Evolutionary conservation across 495 filamentous ascomycete genomes (phyloP).

Genomic region (Talaromyces wortmannii): DNA sequence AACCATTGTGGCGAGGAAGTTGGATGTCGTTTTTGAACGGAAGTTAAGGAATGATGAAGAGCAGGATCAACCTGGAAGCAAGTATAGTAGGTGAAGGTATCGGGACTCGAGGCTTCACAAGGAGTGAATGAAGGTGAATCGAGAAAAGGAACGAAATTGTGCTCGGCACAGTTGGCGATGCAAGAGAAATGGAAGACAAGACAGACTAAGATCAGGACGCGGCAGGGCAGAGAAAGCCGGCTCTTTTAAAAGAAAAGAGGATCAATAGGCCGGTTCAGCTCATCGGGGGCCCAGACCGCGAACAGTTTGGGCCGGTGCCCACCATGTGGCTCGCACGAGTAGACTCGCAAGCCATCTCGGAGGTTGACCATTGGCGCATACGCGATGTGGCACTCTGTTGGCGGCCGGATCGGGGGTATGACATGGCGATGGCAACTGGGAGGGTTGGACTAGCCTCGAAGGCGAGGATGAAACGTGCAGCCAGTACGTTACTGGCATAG

Average conservation of each 20-base stretch:
- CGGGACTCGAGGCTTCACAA: background rate
- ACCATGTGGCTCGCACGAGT: no score
- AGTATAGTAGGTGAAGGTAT: background rate
- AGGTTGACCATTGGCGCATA: no score
- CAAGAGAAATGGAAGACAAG: background rate
- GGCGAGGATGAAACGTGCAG: no score
- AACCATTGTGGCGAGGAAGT: background rate
- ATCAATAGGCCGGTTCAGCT: background rate
- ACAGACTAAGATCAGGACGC: background rate
- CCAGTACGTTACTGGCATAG: no score
- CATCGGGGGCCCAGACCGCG: background rate
- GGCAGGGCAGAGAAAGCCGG: background rate
- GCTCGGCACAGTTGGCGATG: background rate
- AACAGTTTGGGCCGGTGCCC: no score
- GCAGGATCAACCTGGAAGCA: conserved; percentile 4
- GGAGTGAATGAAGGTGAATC: background rate
- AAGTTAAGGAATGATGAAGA: background rate
- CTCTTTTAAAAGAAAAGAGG: background rate
- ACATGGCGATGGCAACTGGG: no score
- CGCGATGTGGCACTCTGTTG: no score
- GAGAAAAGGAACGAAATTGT: conserved; percentile 1
- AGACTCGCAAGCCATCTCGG: no score
- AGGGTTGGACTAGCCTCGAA: no score
- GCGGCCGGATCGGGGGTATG: no score
- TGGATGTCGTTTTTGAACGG: background rate